Evolutionary conservation across 768 basidiomycete genomes (phyloP), one percentile per base, ranked within the genome.

Genomic region (Auriscalpium orientale): DNA sequence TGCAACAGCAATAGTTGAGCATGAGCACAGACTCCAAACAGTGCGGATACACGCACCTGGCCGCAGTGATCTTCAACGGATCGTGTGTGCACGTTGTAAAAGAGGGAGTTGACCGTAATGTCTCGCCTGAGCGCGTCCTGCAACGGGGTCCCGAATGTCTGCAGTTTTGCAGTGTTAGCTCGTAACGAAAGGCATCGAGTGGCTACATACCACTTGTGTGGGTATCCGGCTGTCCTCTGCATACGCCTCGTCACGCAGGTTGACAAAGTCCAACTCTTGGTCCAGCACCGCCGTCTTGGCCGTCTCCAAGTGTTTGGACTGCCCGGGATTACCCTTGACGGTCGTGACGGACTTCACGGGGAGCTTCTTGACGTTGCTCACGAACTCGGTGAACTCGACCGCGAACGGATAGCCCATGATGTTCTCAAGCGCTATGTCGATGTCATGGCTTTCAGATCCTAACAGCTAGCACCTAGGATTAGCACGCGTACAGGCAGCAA

Each of bases 241-340:
- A 71, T 99, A 99, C 59, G 87, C 90, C 70, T 99, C 97, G 59
- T 86, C 90, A 59, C 97, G 75, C 54, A 98, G 73, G 66, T 98
- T 98, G 3, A 98, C 97, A 59, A 97, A 84, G 69, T 99, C 97
- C 48, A 98, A 75, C 56, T 94, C 91, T 47, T 89, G 72, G 2
- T 80, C 93, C 53, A 91, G 75, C 36, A 98, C 72, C 45, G 81
- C 83, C 40, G 92, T 85, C 44, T 86, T 86, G 2, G 95, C 95
- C 1, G 97, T 98, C 72, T 98, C 95, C 34, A 99, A 79, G 71
- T 99, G 97, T 67, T 99, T 99, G 35, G 91, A 95, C 72, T 98
- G 95, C 44, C 94, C 93, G 0, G 97, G 95, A 66, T 98, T 98
- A 58, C 85, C 84, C 56, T 90, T 91, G 56, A 99, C 90, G 67